Conservation (phyloP, 139 green algal genomes). For the Mychonastes homosphaera region DNA sequence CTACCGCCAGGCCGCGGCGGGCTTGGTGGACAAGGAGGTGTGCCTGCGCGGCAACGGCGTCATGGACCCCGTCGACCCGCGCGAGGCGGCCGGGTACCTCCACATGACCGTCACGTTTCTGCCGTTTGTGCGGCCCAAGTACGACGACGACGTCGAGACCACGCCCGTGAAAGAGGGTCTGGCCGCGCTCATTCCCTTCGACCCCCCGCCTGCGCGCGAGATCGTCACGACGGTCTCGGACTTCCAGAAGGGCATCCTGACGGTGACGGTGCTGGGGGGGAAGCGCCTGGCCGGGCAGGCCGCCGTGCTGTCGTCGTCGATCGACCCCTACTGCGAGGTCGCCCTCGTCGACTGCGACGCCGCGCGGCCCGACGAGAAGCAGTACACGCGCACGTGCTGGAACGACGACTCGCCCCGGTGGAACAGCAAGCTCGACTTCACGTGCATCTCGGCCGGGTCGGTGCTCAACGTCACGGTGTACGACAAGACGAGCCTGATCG, state of each 20-base stretch:
- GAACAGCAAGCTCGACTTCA: constrained; percentile 63
- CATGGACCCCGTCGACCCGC: not conserved
- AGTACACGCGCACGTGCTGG: constrained; percentile 25
- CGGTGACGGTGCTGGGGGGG: constrained; percentile 14
- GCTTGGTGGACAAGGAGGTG: too few relatives aligned
- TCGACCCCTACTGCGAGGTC: constrained; percentile 15
- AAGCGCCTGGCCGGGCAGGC: not conserved
- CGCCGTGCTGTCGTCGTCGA: not conserved
- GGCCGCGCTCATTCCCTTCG: constrained; percentile 2
- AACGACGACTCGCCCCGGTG: constrained; percentile 55
- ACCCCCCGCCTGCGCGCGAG: constrained; percentile 2
- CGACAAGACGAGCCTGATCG: constrained; percentile 29
- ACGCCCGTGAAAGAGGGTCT: constrained; percentile 13
- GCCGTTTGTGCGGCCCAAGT: constrained; percentile 35
- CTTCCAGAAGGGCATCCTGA: constrained; percentile 28
- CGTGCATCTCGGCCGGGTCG: constrained; percentile 39
- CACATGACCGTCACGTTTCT: constrained; percentile 27
- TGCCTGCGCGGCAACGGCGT: constrained; percentile 12
- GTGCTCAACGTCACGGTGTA: constrained; percentile 30
- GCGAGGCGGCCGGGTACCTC: constrained; percentile 4
- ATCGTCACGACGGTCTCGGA: constrained; percentile 15
- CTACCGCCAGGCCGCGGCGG: too few relatives aligned
- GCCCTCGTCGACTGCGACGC: constrained; percentile 19
- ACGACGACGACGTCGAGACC: constrained; percentile 31
- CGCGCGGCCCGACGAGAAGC: constrained; percentile 14